A percentile compares a stretch with the other conserved stretches of the same genome.
phyloP scores from a whole-genome alignment of 139 green algal genomes.

The Chlamydomonas sphaeroides region DNA sequence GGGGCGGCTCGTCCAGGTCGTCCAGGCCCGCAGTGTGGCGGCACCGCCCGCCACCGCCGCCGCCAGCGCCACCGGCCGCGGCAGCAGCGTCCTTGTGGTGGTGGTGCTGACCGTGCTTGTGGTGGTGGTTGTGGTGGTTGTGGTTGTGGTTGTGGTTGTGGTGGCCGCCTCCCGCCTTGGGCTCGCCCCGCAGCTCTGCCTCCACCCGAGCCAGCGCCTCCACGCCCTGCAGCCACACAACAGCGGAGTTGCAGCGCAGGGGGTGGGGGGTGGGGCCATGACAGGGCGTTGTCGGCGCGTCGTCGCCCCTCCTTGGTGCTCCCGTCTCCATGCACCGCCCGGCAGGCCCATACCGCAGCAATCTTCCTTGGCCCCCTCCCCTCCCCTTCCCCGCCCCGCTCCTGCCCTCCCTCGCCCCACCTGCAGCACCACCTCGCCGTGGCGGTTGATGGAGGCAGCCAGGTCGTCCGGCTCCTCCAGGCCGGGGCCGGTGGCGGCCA shows the following conservation, averaged over 20 bases:
- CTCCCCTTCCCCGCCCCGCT: too few relatives aligned
- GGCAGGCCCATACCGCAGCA: too few relatives aligned
- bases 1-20: conserved; percentile 12
- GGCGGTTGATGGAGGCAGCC: conserved; percentile 16
- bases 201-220: conserved; percentile 16
- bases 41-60: background rate
- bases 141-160: background rate
- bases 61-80: background rate
- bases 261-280: too few relatives aligned
- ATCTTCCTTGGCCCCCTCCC: too few relatives aligned
- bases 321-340: too few relatives aligned
- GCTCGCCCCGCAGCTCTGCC: background rate
- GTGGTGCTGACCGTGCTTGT: background rate
- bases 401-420: background rate
- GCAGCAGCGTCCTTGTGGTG: background rate
- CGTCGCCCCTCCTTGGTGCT: too few relatives aligned
- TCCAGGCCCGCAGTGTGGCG: conserved; percentile 20
- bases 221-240: conserved; percentile 8
- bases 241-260: too few relatives aligned
- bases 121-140: background rate
- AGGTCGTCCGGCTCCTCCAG: conserved; percentile 18
- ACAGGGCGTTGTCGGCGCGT: too few relatives aligned
- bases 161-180: background rate
- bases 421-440: conserved; percentile 34
- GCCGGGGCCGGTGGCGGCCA: background rate